Percentiles rank a stretch among this genome's conserved stretches.
phyloP scores from a whole-genome alignment of 2,329 filamentous ascomycete species.

The Paecilomyces sp. region DNA sequence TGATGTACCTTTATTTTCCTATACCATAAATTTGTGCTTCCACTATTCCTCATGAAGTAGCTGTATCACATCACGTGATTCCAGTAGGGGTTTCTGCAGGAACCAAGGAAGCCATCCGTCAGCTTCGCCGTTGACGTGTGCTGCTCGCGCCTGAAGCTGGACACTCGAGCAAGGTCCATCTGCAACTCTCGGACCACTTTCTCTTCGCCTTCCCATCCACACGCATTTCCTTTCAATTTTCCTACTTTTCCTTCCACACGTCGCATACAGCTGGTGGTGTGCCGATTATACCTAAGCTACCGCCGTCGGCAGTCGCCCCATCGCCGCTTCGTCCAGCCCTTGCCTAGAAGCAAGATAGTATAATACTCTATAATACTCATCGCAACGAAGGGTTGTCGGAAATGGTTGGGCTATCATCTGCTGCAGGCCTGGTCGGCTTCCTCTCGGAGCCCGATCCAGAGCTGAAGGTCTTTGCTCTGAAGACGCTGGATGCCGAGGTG shows the following conservation, averaged over 20 bases:
- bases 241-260: constrained; percentile 7
- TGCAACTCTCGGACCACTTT: constrained; percentile 17
- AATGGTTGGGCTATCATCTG: constrained; percentile 93
- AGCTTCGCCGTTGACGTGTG: constrained; percentile 29
- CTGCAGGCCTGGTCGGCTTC: constrained; percentile 90
- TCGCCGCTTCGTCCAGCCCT: not conserved
- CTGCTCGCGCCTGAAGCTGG: constrained; percentile 10
- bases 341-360: not conserved
- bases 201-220: constrained; percentile 12
- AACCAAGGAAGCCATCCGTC: constrained; percentile 18
- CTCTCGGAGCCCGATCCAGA: constrained; percentile 90
- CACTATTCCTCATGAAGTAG: not conserved
- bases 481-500: constrained; percentile 92
- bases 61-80: constrained; percentile 12
- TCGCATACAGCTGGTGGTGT: constrained; percentile 22
- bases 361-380: not conserved
- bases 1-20: no score
- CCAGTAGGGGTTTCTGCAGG: constrained; percentile 17
- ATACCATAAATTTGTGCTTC: not conserved
- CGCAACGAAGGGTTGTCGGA: constrained; percentile 12
- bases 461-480: constrained; percentile 88
- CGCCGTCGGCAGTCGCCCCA: not conserved
- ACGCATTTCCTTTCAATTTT: constrained; percentile 11
- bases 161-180: constrained; percentile 3
- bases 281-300: not conserved